These are phyloP conservation scores for Bruguiera parviflora DNA, from an alignment of 345 rosid species.

Conservation along the genomic window DNA sequence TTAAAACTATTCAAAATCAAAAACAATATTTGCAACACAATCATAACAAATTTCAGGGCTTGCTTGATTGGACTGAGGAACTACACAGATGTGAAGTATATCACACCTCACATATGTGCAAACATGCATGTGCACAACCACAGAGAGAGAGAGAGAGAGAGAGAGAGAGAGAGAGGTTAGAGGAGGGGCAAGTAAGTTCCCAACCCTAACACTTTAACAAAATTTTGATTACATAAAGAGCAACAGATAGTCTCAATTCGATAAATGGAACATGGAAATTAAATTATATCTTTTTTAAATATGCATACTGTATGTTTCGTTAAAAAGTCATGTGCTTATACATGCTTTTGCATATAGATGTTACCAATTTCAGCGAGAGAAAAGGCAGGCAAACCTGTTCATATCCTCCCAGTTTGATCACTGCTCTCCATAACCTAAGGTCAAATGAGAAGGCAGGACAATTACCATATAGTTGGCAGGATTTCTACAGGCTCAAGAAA, in stretches of 20 bases:
- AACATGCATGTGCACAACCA: too few relatives aligned
- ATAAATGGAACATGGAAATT: not conserved
- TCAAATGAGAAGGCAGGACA: slow-evolving; percentile 4
- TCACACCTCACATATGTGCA: too few relatives aligned
- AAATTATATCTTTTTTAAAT: not conserved
- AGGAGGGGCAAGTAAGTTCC: too few relatives aligned
- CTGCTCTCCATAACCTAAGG: slow-evolving; percentile 32
- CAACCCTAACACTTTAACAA: too few relatives aligned
- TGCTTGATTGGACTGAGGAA: too few relatives aligned
- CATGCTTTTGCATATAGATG: not conserved
- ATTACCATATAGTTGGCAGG: not conserved
- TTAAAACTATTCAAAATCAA: too few relatives aligned
- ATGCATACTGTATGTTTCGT: not conserved
- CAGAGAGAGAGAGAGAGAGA: too few relatives aligned
- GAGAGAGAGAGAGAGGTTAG: too few relatives aligned
- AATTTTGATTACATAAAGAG: too few relatives aligned
- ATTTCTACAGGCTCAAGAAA: not conserved
- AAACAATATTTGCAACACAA: too few relatives aligned
- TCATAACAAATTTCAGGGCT: too few relatives aligned
- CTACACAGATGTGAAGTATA: too few relatives aligned
- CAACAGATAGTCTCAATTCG: not conserved
- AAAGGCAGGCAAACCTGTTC: slow-evolving; percentile 23
- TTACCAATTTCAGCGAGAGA: not conserved
- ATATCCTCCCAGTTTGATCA: slow-evolving; percentile 34
- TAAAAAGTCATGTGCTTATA: not conserved